Conservation (phyloP, 306 rosid species). For the Fagus crenata region DNA sequence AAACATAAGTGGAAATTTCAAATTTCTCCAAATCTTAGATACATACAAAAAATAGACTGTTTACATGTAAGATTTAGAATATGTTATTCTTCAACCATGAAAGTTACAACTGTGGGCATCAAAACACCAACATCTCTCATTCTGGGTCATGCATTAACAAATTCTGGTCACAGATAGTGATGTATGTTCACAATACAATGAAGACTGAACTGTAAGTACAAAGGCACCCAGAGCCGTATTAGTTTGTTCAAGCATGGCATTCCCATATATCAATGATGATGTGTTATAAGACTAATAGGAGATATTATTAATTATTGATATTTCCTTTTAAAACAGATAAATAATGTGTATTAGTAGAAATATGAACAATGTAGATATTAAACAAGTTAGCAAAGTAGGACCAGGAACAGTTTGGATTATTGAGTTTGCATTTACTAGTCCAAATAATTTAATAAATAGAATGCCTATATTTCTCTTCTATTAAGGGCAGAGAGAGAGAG, state of each 20-base stretch:
- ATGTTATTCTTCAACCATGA: background rate
- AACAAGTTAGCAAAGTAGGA: background rate
- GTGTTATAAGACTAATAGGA: background rate
- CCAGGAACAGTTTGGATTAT: background rate
- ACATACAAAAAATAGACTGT: background rate
- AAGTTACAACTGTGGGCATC: background rate
- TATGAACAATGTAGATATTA: background rate
- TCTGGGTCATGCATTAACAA: background rate
- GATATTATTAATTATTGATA: background rate
- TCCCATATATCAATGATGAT: background rate
- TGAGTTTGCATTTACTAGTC: background rate
- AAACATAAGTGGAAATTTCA: background rate
- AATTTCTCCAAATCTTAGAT: background rate
- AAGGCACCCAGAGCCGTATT: background rate
- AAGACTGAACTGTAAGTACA: background rate
- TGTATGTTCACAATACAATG: background rate
- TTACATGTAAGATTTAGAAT: background rate
- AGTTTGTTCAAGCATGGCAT: background rate
- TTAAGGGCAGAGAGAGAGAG: background rate
- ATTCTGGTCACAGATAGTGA: background rate
- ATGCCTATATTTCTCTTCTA: too few species aligned
- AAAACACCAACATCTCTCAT: background rate
- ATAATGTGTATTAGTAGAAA: background rate
- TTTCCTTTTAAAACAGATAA: background rate
- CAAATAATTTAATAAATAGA: background rate